phyloP scores from a whole-genome alignment of 2,329 filamentous ascomycete genomes.

The Zymoseptoria tritici region DNA sequence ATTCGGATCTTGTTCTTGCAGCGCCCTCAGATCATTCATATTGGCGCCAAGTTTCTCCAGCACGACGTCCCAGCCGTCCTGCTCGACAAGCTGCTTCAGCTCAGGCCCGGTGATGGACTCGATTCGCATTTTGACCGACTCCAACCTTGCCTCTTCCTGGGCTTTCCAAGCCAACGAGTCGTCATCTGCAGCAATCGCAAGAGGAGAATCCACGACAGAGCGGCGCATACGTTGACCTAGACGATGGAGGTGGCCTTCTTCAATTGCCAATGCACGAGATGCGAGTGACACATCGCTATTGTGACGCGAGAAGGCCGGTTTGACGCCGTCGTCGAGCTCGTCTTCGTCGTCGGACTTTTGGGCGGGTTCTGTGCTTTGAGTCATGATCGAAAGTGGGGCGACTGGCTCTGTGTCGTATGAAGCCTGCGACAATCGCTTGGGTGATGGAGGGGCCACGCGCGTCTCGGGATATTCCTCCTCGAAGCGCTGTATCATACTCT shows the following conservation, averaged over 20 bases:
- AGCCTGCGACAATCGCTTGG: slow-evolving; percentile 9
- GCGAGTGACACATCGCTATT: slow-evolving; percentile 62
- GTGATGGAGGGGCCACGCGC: slow-evolving; percentile 39
- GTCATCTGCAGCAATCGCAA: slow-evolving; percentile 16
- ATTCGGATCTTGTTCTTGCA: slow-evolving; percentile 40
- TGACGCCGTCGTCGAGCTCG: slow-evolving; percentile 30
- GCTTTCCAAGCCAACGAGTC: slow-evolving; percentile 23
- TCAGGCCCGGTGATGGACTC: slow-evolving; percentile 51
- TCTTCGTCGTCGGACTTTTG: slow-evolving; percentile 27
- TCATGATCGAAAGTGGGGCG: slow-evolving; percentile 9
- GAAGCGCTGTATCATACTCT: slow-evolving; percentile 89
- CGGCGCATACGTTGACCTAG: slow-evolving; percentile 60
- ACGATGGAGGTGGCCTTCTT: slow-evolving; percentile 64
- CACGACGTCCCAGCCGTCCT: slow-evolving; percentile 49
- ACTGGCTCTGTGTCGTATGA: slow-evolving; percentile 13
- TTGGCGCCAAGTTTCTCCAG: slow-evolving; percentile 59
- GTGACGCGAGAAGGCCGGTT: slow-evolving; percentile 45
- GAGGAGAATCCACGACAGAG: slow-evolving; percentile 49
- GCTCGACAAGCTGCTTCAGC: slow-evolving; percentile 55
- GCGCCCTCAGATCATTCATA: slow-evolving; percentile 56
- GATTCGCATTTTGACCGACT: slow-evolving; percentile 38
- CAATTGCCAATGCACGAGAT: slow-evolving; percentile 55
- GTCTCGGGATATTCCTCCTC: slow-evolving; percentile 95
- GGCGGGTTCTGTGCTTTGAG: slow-evolving; percentile 14
- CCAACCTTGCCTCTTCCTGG: slow-evolving; percentile 30